Conservation (phyloP, 345 rosid species). For the Capsella bursapastoris region DNA sequence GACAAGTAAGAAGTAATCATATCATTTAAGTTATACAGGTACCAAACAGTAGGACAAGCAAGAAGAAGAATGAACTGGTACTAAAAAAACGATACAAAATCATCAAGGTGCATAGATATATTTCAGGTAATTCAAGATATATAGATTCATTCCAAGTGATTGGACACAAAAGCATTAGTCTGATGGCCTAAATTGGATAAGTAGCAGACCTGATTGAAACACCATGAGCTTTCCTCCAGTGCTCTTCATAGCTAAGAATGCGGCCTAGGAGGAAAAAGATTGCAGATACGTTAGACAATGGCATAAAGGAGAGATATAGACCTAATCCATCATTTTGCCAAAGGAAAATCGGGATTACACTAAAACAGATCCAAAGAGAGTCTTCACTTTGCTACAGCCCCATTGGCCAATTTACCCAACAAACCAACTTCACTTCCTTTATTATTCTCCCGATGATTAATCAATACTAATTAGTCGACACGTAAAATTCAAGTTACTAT, state of each 20-base stretch:
- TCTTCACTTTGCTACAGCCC: slow-evolving; percentile 5
- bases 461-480: slow-evolving; percentile 5
- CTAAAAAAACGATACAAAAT: background rate
- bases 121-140: slow-evolving; percentile 5
- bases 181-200: background rate
- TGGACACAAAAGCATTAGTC: slow-evolving; percentile 23
- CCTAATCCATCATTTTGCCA: slow-evolving; percentile 10
- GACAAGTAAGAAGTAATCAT: slow-evolving; percentile 13
- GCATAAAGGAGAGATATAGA: slow-evolving; percentile 5
- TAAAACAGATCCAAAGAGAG: background rate
- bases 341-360: background rate
- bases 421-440: slow-evolving; percentile 19
- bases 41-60: slow-evolving; percentile 1
- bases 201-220: slow-evolving; percentile 82
- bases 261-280: slow-evolving; percentile 60
- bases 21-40: slow-evolving; percentile 24
- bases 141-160: slow-evolving; percentile 1
- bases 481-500: slow-evolving; percentile 3
- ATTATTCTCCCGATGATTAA: background rate
- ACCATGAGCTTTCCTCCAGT: slow-evolving; percentile 95
- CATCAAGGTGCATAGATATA: slow-evolving; percentile 3
- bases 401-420: slow-evolving; percentile 22
- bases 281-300: slow-evolving; percentile 19
- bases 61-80: slow-evolving; percentile 14
- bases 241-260: slow-evolving; percentile 92